Evolutionary conservation across 305 asterid species (phyloP).

Genomic region (Nicotiana rustica): DNA sequence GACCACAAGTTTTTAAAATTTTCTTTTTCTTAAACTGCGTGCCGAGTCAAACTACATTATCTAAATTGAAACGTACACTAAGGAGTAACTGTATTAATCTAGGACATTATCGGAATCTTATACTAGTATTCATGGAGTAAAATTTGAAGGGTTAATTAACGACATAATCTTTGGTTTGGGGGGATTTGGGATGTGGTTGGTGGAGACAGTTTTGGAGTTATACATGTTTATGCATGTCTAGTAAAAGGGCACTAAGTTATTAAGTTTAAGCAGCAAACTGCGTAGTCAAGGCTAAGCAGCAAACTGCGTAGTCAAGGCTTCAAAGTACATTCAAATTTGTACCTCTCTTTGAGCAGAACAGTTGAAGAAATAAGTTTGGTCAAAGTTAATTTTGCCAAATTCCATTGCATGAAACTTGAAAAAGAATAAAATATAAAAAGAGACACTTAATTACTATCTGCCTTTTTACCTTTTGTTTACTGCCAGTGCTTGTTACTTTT

Average conservation of each 20-base stretch:
- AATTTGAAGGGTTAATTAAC: not conserved
- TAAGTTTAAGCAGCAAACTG: too few relatives aligned
- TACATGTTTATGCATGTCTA: conserved; percentile 22
- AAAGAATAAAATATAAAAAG: too few relatives aligned
- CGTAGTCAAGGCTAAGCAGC: too few relatives aligned
- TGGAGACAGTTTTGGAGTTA: not conserved
- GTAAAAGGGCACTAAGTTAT: not conserved
- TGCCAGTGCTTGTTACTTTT: not conserved
- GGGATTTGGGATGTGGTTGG: conserved; percentile 18
- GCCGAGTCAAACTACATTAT: too few relatives aligned
- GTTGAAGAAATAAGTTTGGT: not conserved
- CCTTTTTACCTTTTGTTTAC: not conserved
- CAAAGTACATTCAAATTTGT: conserved; percentile 7
- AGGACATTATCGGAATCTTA: not conserved
- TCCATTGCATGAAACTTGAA: not conserved
- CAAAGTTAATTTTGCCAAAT: not conserved
- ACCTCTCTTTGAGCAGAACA: not conserved
- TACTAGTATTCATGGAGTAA: not conserved
- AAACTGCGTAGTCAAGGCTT: not conserved
- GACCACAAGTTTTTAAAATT: too few relatives aligned
- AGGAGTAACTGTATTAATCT: too few relatives aligned
- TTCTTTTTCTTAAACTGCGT: too few relatives aligned
- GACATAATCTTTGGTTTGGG: not conserved
- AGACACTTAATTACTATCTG: not conserved
- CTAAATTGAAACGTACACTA: too few relatives aligned